Evolutionary conservation across 192 early-diverging fungal species (phyloP), one percentile per base, ranked within the genome.

Genomic region (Backusella luteola): DNA sequence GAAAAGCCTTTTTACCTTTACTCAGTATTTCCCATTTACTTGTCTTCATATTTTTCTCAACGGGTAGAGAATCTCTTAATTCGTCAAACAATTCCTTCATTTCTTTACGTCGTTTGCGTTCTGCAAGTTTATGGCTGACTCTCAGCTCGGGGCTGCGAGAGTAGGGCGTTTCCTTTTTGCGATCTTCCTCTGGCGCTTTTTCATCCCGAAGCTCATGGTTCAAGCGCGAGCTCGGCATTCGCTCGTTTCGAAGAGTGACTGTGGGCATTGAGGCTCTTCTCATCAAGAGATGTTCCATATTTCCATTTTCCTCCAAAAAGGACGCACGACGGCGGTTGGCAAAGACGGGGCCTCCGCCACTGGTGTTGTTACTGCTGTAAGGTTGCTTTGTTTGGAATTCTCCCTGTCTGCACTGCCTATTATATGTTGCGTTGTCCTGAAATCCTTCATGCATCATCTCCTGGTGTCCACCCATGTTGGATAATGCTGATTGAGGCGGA

Each of bases 51-150:
- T 86, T 93, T 69, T 90, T 92, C 74, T 96, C 94, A 1, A 93
- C 87, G 12, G 95, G 94, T 73, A 96, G 82, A 23, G 89, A 87
- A 73, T 91, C 93, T 69, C 93, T 85, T 26, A 96, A 84, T 72
- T 93, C 91, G 83, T 96, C 95, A 91, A 96, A 96, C 41, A 96
- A 85, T 29, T 94, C 92, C 79, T 96, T 96, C 93, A 96, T 96
- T 80, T 96, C 95, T 79, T 92, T 94, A 59, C 95, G 88, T 32
- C 95, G 88, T 71, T 94, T 94, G 29, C 95, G 85, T 74, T 96
- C 95, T 14, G 95, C 95, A 36, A 96, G 77, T 79, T 96, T 96
- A 84, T 96, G 95, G 52, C 89, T 90, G 6, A 96, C 91, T 42
- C 94, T 82, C 32, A 96, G 82, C 76, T 96, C 93, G 34, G 94